Conservation (phyloP, 78 protist species). For the Bodo saltans region DNA sequence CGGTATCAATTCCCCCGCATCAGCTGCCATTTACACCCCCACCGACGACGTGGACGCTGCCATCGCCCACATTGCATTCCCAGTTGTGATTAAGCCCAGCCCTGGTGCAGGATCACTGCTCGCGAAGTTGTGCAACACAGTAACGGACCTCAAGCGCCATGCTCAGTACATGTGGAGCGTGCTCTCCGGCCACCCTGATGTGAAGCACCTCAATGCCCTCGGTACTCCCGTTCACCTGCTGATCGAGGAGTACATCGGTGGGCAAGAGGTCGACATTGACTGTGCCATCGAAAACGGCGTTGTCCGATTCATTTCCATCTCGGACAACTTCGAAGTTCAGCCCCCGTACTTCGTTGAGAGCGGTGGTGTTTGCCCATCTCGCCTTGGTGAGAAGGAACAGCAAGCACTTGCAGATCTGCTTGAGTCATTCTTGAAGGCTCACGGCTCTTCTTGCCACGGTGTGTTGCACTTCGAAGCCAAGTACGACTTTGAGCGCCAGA, state of each 20-base stretch:
- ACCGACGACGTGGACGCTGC: conserved; percentile 4
- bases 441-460: background rate
- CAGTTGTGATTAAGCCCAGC: conserved; percentile 6
- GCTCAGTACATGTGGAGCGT: background rate
- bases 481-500: background rate
- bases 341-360: background rate
- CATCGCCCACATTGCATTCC: background rate
- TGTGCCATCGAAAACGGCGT: background rate
- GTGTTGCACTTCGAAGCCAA: conserved; percentile 6
- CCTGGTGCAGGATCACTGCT: conserved; percentile 13
- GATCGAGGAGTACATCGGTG: conserved; percentile 14
- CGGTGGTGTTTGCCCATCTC: background rate
- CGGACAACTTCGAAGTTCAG: background rate
- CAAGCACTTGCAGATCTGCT: background rate
- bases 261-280: conserved; percentile 25
- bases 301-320: background rate
- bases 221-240: background rate
- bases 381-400: background rate
- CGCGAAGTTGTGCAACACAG: background rate
- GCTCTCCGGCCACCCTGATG: background rate
- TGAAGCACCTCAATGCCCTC: background rate
- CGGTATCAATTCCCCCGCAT: background rate
- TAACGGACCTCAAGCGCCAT: conserved; percentile 1
- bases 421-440: background rate
- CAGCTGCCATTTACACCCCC: background rate